phyloP scores from a whole-genome alignment of 176 grass and related monocot genomes.

The Miscanthus lutarioriparius region DNA sequence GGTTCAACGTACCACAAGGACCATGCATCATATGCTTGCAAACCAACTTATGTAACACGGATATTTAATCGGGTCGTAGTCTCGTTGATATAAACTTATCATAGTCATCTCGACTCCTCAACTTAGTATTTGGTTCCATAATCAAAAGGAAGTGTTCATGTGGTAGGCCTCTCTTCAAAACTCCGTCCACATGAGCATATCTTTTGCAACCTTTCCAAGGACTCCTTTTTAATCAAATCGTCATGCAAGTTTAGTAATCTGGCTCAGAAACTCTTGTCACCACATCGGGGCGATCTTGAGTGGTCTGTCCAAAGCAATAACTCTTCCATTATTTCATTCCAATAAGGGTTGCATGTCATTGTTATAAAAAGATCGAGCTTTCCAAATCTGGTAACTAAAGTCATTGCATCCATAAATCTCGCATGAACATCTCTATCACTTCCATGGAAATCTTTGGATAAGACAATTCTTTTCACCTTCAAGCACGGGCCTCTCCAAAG shows the following conservation, averaged over 20 bases:
- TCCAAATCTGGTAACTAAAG: no score
- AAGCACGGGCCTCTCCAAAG: no score
- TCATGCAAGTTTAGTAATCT: neutral
- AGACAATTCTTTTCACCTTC: no score
- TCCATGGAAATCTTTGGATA: no score
- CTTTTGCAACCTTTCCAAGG: neutral
- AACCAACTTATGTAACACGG: neutral
- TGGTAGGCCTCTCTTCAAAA: neutral
- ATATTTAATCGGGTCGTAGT: neutral
- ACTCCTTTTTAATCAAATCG: neutral
- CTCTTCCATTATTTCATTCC: neutral
- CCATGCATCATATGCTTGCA: neutral
- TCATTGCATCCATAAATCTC: neutral
- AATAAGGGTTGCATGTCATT: neutral
- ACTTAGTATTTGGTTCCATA: neutral
- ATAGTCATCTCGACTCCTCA: neutral
- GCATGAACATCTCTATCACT: neutral
- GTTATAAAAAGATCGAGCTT: no score
- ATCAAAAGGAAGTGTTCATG: neutral
- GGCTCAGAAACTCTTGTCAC: neutral
- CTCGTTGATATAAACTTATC: neutral
- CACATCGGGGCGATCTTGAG: neutral
- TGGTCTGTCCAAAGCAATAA: neutral
- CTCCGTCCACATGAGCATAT: neutral
- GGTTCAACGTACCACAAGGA: neutral